Base-by-base conservation (phyloP, 441 rosid genomes). In the Adansonia madagascariensis region DNA sequence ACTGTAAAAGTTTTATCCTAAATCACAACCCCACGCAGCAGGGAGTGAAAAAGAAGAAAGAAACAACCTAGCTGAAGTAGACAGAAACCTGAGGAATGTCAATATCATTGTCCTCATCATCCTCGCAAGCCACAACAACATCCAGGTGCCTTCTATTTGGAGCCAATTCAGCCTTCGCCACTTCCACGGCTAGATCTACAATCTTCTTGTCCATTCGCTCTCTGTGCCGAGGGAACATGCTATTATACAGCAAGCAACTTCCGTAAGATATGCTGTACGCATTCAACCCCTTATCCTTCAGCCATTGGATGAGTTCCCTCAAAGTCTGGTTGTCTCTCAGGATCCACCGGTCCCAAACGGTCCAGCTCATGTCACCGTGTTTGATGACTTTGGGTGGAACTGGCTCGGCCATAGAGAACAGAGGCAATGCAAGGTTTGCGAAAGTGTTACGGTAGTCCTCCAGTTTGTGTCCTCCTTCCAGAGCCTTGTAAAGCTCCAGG, bases 321-420 rank as follows among this genome's bases (percentile, higher is more conserved):
- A 97, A 77, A 12, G 91, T 97, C 3, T 97, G 98, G 83, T 97
- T 90, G 69, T 86, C 88, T 73, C 55, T 81, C 52, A 97, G 50
- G 55, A 93, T 84, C 99, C 98, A 97, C 79, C 98, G 71, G 89
- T 97, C 98, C 99, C 99, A 97, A 57, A 91, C 97, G 0, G 98
- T 93, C 98, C 99, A 97, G 80, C 85, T 91, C 92, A 91, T 88
- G 82, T 90, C 98, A 67, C 70, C 86, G 82, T 94, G 98, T 76
- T 92, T 87, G 80, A 97, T 77, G 1, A 92, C 90, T 88, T 97
- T 94, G 0, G 97, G 92, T 47, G 95, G 98, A 66, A 92, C 98
- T 1, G 98, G 99, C 87, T 97, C 98, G 0, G 99, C 97, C 61
- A 97, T 97, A 7, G 98, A 93, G 86, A 97, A 92, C 56, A 94